Conservation (phyloP, 805 yeast genomes). For the Zygoascus flipseniorum region DNA sequence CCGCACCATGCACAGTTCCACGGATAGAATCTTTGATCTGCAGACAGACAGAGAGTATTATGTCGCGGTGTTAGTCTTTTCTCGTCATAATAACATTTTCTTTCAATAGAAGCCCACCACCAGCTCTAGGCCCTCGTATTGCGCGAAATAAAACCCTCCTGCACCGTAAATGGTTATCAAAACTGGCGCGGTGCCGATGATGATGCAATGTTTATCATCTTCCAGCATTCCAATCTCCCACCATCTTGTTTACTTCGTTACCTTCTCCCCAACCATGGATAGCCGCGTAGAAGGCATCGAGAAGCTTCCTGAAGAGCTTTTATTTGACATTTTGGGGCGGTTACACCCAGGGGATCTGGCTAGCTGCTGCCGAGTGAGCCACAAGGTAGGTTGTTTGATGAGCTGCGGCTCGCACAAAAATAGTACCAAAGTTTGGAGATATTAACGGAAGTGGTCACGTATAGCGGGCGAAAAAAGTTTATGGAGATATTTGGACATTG, state of each 20-base stretch:
- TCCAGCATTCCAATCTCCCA: background rate
- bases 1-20: too few species aligned
- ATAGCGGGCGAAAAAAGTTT: background rate
- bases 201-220: too few species aligned
- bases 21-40: too few species aligned
- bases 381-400: background rate
- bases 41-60: too few species aligned
- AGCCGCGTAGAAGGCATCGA: background rate
- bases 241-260: background rate
- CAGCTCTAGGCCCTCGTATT: too few species aligned
- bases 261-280: background rate
- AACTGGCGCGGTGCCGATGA: too few species aligned
- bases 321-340: background rate
- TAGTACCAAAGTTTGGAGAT: background rate
- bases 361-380: background rate
- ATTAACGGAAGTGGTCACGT: background rate
- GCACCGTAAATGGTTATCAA: too few species aligned
- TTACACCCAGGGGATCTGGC: background rate
- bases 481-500: background rate
- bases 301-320: background rate
- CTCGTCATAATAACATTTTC: too few species aligned
- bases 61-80: too few species aligned
- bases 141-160: too few species aligned
- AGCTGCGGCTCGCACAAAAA: background rate
- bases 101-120: too few species aligned